phyloP scores from a whole-genome alignment of 2,329 filamentous ascomycete genomes.

The Daldinia eschscholtzii region DNA sequence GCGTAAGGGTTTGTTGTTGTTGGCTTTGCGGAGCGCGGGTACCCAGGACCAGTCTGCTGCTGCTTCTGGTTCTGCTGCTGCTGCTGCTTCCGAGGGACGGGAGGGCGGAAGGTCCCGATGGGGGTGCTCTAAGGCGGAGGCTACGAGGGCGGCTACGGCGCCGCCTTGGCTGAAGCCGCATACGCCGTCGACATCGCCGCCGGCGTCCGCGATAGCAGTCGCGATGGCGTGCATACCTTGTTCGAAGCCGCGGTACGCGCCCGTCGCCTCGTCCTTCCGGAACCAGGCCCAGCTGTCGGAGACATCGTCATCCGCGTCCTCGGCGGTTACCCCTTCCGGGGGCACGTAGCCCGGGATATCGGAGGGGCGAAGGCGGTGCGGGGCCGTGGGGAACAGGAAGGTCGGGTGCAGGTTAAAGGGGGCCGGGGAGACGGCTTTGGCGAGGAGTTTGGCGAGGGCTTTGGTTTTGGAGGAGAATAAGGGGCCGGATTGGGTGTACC shows the following conservation, averaged over 20 bases:
- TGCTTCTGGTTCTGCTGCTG: constrained; percentile 36
- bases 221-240: constrained; percentile 75
- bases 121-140: constrained; percentile 74
- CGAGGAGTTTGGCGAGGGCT: constrained; percentile 83
- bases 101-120: constrained; percentile 36
- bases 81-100: constrained; percentile 7
- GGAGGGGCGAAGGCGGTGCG: constrained; percentile 69
- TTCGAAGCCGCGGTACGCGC: constrained; percentile 77
- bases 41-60: constrained; percentile 57
- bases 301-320: constrained; percentile 61
- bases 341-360: constrained; percentile 78
- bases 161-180: constrained; percentile 88
- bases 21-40: constrained; percentile 61
- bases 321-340: constrained; percentile 53
- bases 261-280: constrained; percentile 74
- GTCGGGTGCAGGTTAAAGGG: constrained; percentile 66
- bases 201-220: constrained; percentile 69
- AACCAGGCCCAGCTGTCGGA: constrained; percentile 87
- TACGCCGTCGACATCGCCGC: constrained; percentile 77
- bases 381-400: constrained; percentile 77
- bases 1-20: constrained; percentile 59
- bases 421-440: constrained; percentile 74
- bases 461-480: constrained; percentile 91
- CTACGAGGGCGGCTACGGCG: constrained; percentile 77
- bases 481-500: constrained; percentile 90